These are phyloP conservation scores for Starmera amethionina DNA, from an alignment of 805 yeast genomes.

Conservation along the genomic window DNA sequence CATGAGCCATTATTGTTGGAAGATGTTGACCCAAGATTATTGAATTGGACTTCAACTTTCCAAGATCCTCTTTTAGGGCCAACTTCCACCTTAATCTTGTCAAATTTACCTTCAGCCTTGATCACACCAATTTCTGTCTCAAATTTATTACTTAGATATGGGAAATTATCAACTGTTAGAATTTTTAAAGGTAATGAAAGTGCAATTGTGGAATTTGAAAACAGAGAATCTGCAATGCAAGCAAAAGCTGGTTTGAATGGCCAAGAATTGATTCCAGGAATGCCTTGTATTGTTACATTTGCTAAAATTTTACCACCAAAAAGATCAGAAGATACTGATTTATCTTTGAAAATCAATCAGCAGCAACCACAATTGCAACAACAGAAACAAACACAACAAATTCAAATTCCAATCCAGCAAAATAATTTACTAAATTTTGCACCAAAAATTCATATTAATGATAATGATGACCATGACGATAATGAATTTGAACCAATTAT, in stretches of 20 bases:
- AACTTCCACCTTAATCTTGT: slow-evolving; percentile 65
- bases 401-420: no score
- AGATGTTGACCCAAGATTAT: slow-evolving; percentile 47
- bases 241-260: slow-evolving; percentile 76
- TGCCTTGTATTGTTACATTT: slow-evolving; percentile 69
- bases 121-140: slow-evolving; percentile 45
- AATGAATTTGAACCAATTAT: slow-evolving; percentile 6
- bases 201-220: slow-evolving; percentile 65
- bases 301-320: slow-evolving; percentile 52
- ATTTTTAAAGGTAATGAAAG: slow-evolving; percentile 39
- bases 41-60: slow-evolving; percentile 60
- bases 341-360: slow-evolving; percentile 9
- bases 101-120: slow-evolving; percentile 60
- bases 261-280: slow-evolving; percentile 73
- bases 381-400: background rate
- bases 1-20: slow-evolving; percentile 32
- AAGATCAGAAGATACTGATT: slow-evolving; percentile 8
- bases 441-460: no score
- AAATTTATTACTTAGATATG: slow-evolving; percentile 54
- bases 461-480: no score
- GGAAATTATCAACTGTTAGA: slow-evolving; percentile 49
- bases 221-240: slow-evolving; percentile 65
- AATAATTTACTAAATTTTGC: no score
- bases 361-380: slow-evolving; percentile 11
- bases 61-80: slow-evolving; percentile 67